phyloP scores from a whole-genome alignment of 495 filamentous ascomycete species.

The Elasticomyces elasticus region DNA sequence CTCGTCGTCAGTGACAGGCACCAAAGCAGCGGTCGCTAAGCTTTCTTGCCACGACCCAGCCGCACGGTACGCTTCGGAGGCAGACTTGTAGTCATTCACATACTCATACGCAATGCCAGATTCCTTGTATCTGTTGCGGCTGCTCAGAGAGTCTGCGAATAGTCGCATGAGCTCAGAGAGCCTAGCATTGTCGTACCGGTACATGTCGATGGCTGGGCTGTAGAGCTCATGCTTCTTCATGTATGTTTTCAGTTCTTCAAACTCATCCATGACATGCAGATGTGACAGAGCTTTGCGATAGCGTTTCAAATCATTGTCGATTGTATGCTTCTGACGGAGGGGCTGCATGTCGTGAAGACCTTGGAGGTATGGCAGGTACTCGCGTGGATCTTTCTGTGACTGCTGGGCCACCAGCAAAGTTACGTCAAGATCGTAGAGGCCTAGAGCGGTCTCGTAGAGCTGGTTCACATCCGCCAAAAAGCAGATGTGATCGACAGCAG shows the following conservation, averaged over 20 bases:
- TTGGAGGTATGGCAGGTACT: constrained; percentile 92
- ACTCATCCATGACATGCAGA: constrained; percentile 55
- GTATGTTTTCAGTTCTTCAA: constrained; percentile 69
- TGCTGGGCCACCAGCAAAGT: constrained; percentile 87
- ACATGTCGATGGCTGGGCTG: constrained; percentile 63
- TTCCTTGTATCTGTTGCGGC: constrained; percentile 65
- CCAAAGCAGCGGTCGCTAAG: constrained; percentile 62
- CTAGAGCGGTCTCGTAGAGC: constrained; percentile 84
- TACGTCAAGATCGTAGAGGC: constrained; percentile 83
- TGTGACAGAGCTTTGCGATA: constrained; percentile 66
- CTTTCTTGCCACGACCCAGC: constrained; percentile 87
- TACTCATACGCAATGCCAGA: constrained; percentile 85
- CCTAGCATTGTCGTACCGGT: constrained; percentile 61
- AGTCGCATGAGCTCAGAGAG: constrained; percentile 55
- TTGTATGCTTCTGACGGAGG: constrained; percentile 63
- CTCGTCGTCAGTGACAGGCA: constrained; percentile 46
- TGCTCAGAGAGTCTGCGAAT: constrained; percentile 69
- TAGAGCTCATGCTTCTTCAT: constrained; percentile 71
- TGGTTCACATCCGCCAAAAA: constrained; percentile 88
- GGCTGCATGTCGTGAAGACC: constrained; percentile 63
- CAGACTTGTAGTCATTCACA: constrained; percentile 57
- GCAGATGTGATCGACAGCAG: constrained; percentile 89
- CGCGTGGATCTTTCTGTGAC: constrained; percentile 87
- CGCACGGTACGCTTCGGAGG: constrained; percentile 67
- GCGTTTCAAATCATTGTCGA: constrained; percentile 76